phyloP scores from a whole-genome alignment of 768 basidiomycete species.

The Podaxis sp. region DNA sequence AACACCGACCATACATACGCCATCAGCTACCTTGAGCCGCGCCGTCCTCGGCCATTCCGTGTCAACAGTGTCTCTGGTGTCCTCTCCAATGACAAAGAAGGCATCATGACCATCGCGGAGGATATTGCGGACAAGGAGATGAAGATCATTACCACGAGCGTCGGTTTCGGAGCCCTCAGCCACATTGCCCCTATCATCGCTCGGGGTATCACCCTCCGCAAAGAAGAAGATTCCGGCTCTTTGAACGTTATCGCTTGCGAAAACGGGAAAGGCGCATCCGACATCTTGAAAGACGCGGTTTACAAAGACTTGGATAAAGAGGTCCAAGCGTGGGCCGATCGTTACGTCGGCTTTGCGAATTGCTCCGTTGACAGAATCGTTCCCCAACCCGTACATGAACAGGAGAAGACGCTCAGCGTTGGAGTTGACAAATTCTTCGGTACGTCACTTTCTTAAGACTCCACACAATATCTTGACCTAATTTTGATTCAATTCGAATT shows the following conservation, averaged over 20 bases:
- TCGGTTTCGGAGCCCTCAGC: slow-evolving; percentile 8
- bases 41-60: slow-evolving; percentile 9
- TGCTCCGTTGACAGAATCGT: slow-evolving; percentile 14
- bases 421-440: slow-evolving; percentile 14
- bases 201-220: slow-evolving; percentile 4
- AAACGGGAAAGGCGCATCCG: slow-evolving; percentile 6
- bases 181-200: slow-evolving; percentile 14
- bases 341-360: slow-evolving; percentile 11
- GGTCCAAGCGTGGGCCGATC: slow-evolving; percentile 5
- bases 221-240: neutral
- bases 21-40: slow-evolving; percentile 11
- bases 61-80: slow-evolving; percentile 11
- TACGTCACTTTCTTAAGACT: neutral
- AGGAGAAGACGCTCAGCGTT: slow-evolving; percentile 2
- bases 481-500: neutral
- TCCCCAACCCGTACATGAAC: slow-evolving; percentile 2
- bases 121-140: slow-evolving; percentile 14
- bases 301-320: slow-evolving; percentile 9
- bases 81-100: slow-evolving; percentile 9
- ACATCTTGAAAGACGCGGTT: neutral
- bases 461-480: neutral
- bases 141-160: slow-evolving; percentile 13
- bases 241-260: slow-evolving; percentile 14
- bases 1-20: slow-evolving; percentile 5
- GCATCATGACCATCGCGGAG: slow-evolving; percentile 9